Evolutionary conservation across 2,329 filamentous ascomycete species (phyloP).

Genomic region (Ciborinia camelliae): DNA sequence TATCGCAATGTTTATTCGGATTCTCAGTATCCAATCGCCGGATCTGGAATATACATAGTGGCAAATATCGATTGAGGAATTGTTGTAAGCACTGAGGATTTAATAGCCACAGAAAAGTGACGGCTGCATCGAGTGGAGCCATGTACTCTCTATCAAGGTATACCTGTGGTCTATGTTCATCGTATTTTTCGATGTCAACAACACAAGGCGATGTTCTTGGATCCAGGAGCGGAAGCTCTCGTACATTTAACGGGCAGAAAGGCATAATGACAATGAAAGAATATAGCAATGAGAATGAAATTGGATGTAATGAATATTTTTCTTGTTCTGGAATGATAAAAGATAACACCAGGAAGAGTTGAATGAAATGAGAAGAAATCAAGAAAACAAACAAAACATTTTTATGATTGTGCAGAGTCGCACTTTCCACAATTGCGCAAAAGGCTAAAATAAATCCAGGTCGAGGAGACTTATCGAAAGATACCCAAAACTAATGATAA

Average conservation of each 20-base stretch:
- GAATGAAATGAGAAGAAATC: too few species aligned
- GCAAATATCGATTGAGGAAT: conserved; percentile 8
- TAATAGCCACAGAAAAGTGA: conserved; percentile 7
- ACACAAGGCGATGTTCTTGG: conserved; percentile 1
- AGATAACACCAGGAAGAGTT: not conserved
- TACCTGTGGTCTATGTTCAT: not conserved
- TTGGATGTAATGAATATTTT: not conserved
- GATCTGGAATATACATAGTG: not conserved
- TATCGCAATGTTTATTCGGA: not conserved
- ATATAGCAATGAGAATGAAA: not conserved
- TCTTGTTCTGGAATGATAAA: not conserved
- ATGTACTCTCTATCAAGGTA: not conserved
- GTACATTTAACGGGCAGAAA: not conserved
- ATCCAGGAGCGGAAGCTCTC: not conserved
- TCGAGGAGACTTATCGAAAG: not conserved
- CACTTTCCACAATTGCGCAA: not conserved
- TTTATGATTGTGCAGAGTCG: not conserved
- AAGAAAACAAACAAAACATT: not conserved
- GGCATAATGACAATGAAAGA: not conserved
- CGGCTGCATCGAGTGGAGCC: conserved; percentile 4
- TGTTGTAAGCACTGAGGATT: conserved; percentile 1
- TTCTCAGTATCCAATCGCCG: not conserved
- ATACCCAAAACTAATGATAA: not conserved
- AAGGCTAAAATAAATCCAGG: not conserved
- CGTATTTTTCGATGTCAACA: not conserved